Conservation (phyloP, 805 yeast genomes). For the Groenewaldozyma tartarivorans region DNA sequence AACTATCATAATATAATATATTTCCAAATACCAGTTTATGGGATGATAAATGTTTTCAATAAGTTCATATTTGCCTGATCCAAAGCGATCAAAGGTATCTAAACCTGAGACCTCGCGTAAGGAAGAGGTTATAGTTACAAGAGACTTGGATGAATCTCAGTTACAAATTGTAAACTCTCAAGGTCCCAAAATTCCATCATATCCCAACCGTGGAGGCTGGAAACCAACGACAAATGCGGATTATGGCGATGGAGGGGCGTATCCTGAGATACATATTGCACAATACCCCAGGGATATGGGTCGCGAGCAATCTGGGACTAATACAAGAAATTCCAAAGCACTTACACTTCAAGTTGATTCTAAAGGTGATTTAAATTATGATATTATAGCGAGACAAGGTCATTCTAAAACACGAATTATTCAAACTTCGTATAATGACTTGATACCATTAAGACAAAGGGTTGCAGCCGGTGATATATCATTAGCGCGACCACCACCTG, state of each 20-base stretch:
- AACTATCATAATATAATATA: too few species aligned
- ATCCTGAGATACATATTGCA: slow-evolving; percentile 25
- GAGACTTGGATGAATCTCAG: slow-evolving; percentile 2
- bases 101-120: background rate
- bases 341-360: slow-evolving; percentile 22
- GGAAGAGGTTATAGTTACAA: background rate
- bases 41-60: slow-evolving; percentile 11
- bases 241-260: slow-evolving; percentile 29
- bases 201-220: slow-evolving; percentile 23
- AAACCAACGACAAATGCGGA: slow-evolving; percentile 20
- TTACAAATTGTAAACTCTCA: background rate
- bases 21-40: too few species aligned
- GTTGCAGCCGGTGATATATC: slow-evolving; percentile 30
- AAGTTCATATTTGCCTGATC: slow-evolving; percentile 11
- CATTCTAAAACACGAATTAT: slow-evolving; percentile 23
- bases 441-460: slow-evolving; percentile 51
- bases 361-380: slow-evolving; percentile 26
- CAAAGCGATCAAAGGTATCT: slow-evolving; percentile 3
- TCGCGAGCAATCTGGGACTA: slow-evolving; percentile 4
- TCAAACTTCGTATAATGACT: slow-evolving; percentile 44
- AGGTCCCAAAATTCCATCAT: slow-evolving; percentile 12
- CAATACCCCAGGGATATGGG: slow-evolving; percentile 29
- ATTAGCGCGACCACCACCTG: slow-evolving; percentile 38
- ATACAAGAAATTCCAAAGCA: slow-evolving; percentile 17
- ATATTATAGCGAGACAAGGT: slow-evolving; percentile 27